phyloP scores from a whole-genome alignment of 2,329 filamentous ascomycete genomes.

The Grosmannia clavigera region DNA sequence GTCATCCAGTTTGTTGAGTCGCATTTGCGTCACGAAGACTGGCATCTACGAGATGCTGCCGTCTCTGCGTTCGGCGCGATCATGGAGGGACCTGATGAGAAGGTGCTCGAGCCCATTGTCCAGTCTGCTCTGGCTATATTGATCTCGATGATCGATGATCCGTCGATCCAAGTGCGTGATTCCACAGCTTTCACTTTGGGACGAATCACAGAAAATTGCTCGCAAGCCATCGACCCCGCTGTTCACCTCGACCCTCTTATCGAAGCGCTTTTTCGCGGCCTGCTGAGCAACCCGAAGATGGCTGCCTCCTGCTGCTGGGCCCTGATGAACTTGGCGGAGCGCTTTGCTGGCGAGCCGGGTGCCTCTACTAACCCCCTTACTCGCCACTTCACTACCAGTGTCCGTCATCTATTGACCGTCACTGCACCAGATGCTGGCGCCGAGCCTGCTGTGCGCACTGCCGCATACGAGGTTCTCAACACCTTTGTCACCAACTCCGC shows the following conservation, averaged over 20 bases:
- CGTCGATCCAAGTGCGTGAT: slow-evolving; percentile 80
- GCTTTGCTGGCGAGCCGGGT: slow-evolving; percentile 79
- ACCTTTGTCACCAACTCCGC: slow-evolving; percentile 87
- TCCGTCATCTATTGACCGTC: slow-evolving; percentile 71
- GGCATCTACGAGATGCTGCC: slow-evolving; percentile 88
- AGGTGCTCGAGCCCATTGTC: slow-evolving; percentile 81
- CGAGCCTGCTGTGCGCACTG: slow-evolving; percentile 83
- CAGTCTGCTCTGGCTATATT: slow-evolving; percentile 90
- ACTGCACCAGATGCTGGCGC: slow-evolving; percentile 59
- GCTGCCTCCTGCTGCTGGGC: slow-evolving; percentile 98
- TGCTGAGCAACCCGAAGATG: slow-evolving; percentile 91
- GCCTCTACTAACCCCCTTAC: slow-evolving; percentile 71
- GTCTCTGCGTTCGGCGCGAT: slow-evolving; percentile 97
- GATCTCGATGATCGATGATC: slow-evolving; percentile 85
- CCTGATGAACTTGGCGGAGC: slow-evolving; percentile 93
- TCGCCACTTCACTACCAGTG: slow-evolving; percentile 84
- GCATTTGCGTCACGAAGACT: slow-evolving; percentile 82
- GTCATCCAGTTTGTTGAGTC: slow-evolving; percentile 86
- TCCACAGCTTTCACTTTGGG: slow-evolving; percentile 93
- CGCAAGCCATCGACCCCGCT: slow-evolving; percentile 77
- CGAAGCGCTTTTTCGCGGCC: slow-evolving; percentile 74
- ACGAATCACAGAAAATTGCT: slow-evolving; percentile 88
- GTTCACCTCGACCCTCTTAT: slow-evolving; percentile 78
- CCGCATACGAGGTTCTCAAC: slow-evolving; percentile 93
- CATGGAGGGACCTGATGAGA: slow-evolving; percentile 95